Conservation (phyloP, 1,284 basidiomycete species). For the Clitocybe nebularis region DNA sequence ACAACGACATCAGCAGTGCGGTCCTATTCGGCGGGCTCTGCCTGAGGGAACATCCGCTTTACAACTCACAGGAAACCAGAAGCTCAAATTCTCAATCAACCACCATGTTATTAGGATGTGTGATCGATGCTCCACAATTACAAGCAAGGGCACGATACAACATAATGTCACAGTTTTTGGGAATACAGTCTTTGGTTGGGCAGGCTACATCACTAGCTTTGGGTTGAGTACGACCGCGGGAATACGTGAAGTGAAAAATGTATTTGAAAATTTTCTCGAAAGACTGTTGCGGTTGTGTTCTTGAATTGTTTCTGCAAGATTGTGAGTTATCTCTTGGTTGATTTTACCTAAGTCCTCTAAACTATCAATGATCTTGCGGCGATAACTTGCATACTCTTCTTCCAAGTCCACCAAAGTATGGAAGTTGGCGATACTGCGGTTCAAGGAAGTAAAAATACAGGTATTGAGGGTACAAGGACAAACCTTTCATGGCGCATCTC, state of each 20-base stretch:
- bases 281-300: constrained; percentile 32
- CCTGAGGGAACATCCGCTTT: no score
- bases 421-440: constrained; percentile 26
- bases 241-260: constrained; percentile 21
- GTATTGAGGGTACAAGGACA: not conserved
- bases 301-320: constrained; percentile 25
- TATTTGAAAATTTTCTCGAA: constrained; percentile 31
- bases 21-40: no score
- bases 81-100: no score
- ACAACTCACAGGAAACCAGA: no score
- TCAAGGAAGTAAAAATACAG: not conserved
- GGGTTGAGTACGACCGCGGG: constrained; percentile 16
- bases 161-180: not conserved
- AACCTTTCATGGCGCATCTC: constrained; percentile 25
- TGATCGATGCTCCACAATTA: not conserved
- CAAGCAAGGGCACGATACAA: not conserved
- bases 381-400: constrained; percentile 29
- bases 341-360: constrained; percentile 26
- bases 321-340: constrained; percentile 22
- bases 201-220: constrained; percentile 14
- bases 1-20: no score
- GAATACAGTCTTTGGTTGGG: no score
- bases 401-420: constrained; percentile 35
- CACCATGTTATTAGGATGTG: no score
- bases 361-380: constrained; percentile 24